These are phyloP conservation scores for Choiromyces venosus DNA, from an alignment of 495 filamentous ascomycete species.

Conservation along the genomic window DNA sequence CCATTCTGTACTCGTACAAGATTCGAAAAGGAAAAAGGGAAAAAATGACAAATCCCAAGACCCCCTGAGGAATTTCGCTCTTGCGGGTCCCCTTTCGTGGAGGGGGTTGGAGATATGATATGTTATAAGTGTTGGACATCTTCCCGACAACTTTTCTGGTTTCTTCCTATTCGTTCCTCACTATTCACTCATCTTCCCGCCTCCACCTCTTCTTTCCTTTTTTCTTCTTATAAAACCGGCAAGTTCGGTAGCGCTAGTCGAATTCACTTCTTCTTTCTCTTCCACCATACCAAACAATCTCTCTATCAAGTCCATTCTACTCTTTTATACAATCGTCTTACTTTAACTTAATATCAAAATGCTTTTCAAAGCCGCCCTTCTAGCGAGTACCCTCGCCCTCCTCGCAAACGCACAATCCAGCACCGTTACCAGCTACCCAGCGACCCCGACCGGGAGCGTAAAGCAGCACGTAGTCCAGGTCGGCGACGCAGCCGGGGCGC, in stretches of 20 bases:
- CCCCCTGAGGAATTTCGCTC: neutral
- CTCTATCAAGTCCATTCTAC: neutral
- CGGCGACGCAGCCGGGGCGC: slow-evolving; percentile 12
- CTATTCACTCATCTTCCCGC: neutral
- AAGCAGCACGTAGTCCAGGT: slow-evolving; percentile 35
- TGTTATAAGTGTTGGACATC: neutral
- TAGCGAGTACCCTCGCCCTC: slow-evolving; percentile 17
- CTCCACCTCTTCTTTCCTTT: neutral
- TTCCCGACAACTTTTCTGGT: neutral
- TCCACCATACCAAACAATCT: neutral
- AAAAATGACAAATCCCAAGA: neutral
- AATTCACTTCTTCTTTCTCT: too few species aligned
- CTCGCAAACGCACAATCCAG: slow-evolving; percentile 23
- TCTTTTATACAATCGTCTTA: neutral
- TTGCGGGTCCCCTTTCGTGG: too few species aligned
- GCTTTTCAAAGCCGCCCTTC: slow-evolving; percentile 32
- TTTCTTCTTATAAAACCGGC: neutral
- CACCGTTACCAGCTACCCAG: slow-evolving; percentile 6
- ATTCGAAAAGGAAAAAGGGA: neutral
- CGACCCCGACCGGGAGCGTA: slow-evolving; percentile 20
- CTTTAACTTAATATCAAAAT: slow-evolving; percentile 10
- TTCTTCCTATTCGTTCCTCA: neutral
- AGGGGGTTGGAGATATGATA: too few species aligned
- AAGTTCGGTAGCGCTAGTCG: neutral
- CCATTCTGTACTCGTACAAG: neutral